Evolutionary conservation across 202 grass and related monocot genomes (phyloP).

Genomic region (Carex sylvatica): DNA sequence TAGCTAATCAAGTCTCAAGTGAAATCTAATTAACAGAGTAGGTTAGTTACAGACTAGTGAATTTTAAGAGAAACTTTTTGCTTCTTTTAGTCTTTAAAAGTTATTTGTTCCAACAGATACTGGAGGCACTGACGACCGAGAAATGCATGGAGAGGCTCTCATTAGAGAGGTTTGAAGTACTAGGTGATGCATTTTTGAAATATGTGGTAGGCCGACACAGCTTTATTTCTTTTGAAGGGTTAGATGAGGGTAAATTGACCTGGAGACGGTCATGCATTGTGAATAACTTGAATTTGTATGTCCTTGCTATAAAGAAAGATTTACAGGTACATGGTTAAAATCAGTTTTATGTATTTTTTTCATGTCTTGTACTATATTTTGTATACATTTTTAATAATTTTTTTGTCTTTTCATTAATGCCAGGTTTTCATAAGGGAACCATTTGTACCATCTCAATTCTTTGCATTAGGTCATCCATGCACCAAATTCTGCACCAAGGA

Average conservation of each 20-base stretch:
- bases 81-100: slow-evolving; percentile 9
- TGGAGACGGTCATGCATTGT: slow-evolving; percentile 68
- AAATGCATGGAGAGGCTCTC: slow-evolving; percentile 90
- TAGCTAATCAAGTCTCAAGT: background rate
- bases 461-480: slow-evolving; percentile 75
- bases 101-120: slow-evolving; percentile 54
- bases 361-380: background rate
- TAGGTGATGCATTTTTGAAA: slow-evolving; percentile 96
- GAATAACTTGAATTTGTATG: slow-evolving; percentile 83
- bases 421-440: slow-evolving; percentile 89
- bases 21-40: background rate
- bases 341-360: background rate
- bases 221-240: slow-evolving; percentile 67
- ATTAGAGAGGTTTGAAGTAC: slow-evolving; percentile 88
- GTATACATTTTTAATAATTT: background rate
- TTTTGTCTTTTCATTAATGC: slow-evolving; percentile 19
- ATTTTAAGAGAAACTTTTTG: background rate
- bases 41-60: background rate
- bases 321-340: slow-evolving; percentile 68
- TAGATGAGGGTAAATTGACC: slow-evolving; percentile 91
- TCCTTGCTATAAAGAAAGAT: slow-evolving; percentile 65
- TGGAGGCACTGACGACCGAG: slow-evolving; percentile 93
- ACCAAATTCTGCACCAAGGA: slow-evolving; percentile 67
- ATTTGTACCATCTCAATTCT: slow-evolving; percentile 82
- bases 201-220: slow-evolving; percentile 74